Base-by-base conservation (phyloP, 2,329 filamentous ascomycete genomes). In the Ophiostoma quercus region DNA sequence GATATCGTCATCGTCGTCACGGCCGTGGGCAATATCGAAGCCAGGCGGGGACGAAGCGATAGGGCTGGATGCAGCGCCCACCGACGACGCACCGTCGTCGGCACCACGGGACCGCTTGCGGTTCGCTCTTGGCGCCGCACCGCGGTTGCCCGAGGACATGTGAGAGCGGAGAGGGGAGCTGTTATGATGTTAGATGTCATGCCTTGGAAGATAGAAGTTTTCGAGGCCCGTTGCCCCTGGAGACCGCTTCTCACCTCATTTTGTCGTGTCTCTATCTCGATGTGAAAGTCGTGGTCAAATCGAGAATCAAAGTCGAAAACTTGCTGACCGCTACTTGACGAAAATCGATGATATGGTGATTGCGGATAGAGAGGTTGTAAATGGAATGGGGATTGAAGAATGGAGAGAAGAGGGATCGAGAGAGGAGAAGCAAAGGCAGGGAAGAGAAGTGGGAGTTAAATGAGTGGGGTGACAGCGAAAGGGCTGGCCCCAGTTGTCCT, bases 91-190 rank as follows among this genome's bases (percentile, higher is more conserved):
- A 39, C 78, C 81, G 79, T 87, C 84, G 71, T 83, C 84, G 66
- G 80, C 81, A 19, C 80, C 80, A 71, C 85, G 84, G 47, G 84
- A 82, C 67, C 86, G 84, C 77, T 88, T 88, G 74, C 85, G 84
- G 76, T 78, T 84, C 65, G 80, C 78, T 69, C 82, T 80, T 66
- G 82, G 78, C 62, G 80, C 83, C 34, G 85, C 78, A 68, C 92
- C 92, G 74, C 92, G 88, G 80, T 96, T 97, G 75, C 89, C 92
- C 74, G 93, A 94, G 72, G 90, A 88, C 84, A 91, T 90, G 80
- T 89, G 92, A 75, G 88, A 85, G 79, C 90, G 89, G 72, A 96
- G 85, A 78, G 94, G 93, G 79, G 92, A 96, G 83, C 92, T 96
- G 77, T 9, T n/a, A 6, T 22, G 29, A 62, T 32, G 67, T 37